Evolutionary conservation across 805 yeast species (phyloP), one percentile per base, ranked within the genome.

Genomic region (Lipomyces yamadae): DNA sequence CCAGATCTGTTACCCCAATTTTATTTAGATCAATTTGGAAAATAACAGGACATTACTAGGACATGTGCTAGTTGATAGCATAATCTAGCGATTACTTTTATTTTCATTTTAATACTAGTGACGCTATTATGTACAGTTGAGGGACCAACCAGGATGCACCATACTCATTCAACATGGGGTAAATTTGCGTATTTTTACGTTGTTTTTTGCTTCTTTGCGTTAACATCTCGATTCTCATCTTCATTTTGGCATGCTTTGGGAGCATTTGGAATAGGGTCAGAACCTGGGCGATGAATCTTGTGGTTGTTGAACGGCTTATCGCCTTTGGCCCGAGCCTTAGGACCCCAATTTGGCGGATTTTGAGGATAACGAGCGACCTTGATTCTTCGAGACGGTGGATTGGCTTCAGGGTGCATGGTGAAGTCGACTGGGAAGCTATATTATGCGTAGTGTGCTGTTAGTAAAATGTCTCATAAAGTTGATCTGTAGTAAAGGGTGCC

Each of bases 281-380:
- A 11, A 4, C 61, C 63, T 34, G 37, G 57, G 1, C 64, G 63
- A 15, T 52, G 60, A 4, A 33, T n/a, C 57, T 42, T 62, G 52
- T 50, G 30, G 52, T 58, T 53, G 35, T 55, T 37, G 18, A 18
- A 53, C 13, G 50, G 57, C 29, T 59, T 53, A 48, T 66, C 67
- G 39, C 68, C 72, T 32, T 63, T 68, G 8, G 96, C 96, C 74
- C 89, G 87, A 2, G 97, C 86, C 79, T 90, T 91, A 48, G 98
- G 99, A 1, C 99, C 99, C 99, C 99, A 95, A 76, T 91, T 88
- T 76, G 90, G 91, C 15, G 99, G 99, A 75, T 93, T 94, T 75
- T 88, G 92, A 76, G 93, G 99, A 78, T 84, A 94, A 73, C 97
- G 83, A 13, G 92, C 92, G 75, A 94, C 85, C 78, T 92, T 92